Evolutionary conservation across 345 rosid genomes (phyloP).

Genomic region (Anastatica hierochuntica): DNA sequence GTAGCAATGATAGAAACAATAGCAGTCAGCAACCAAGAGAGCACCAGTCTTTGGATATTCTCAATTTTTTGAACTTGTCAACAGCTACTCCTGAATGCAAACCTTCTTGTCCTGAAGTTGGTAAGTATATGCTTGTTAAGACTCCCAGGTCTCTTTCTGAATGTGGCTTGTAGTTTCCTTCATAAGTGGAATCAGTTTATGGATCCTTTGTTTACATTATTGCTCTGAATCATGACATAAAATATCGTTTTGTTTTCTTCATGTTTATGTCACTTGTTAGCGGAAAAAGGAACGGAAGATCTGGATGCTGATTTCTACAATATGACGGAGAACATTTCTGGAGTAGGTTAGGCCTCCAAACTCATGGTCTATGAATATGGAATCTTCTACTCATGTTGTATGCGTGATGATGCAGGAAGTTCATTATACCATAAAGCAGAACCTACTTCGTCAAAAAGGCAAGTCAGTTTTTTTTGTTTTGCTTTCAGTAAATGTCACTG

Average conservation of each 20-base stretch:
- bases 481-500: neutral
- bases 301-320: conserved; percentile 11
- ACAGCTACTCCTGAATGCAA: conserved; percentile 27
- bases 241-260: neutral
- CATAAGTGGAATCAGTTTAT: conserved; percentile 3
- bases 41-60: conserved; percentile 65
- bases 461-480: conserved; percentile 17
- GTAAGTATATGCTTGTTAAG: conserved; percentile 24
- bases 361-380: conserved; percentile 10
- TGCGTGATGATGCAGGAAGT: conserved; percentile 36
- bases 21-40: conserved; percentile 25
- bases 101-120: conserved; percentile 23
- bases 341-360: conserved; percentile 32
- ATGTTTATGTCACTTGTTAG: conserved; percentile 14
- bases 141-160: neutral
- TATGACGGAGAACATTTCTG: conserved; percentile 12
- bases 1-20: conserved; percentile 21
- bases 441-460: conserved; percentile 38
- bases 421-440: conserved; percentile 27
- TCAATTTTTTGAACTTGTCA: conserved; percentile 48
- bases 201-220: conserved; percentile 1
- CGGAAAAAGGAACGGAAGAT: conserved; percentile 7
- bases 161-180: neutral
- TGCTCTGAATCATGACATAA: neutral
- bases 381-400: conserved; percentile 12